Evolutionary conservation across 306 rosid genomes (phyloP).

Genomic region (Bauhinia variegata): DNA sequence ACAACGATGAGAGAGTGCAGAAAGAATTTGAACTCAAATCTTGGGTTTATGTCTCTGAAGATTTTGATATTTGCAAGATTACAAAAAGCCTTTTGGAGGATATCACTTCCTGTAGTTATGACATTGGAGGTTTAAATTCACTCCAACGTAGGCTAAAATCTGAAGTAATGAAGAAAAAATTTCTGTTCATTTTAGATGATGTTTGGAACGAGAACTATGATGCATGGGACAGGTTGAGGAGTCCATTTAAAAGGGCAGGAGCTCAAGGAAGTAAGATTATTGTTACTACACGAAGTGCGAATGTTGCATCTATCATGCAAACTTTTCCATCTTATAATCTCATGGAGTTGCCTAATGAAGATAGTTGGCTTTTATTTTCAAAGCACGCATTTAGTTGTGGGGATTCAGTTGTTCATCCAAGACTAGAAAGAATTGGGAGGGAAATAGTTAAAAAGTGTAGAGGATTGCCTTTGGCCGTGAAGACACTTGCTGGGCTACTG

Average conservation of each 20-base stretch:
- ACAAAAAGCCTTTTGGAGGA: slow-evolving; percentile 33
- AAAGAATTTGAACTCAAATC: slow-evolving; percentile 22
- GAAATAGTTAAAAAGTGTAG: slow-evolving; percentile 46
- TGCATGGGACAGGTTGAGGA: slow-evolving; percentile 4
- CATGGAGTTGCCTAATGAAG: slow-evolving; percentile 2
- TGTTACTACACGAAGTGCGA: slow-evolving; percentile 38
- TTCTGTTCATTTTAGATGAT: slow-evolving; percentile 37
- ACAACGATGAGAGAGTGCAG: slow-evolving; percentile 26
- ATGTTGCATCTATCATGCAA: slow-evolving; percentile 6
- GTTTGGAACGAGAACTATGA: slow-evolving; percentile 35
- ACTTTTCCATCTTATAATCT: slow-evolving; percentile 14
- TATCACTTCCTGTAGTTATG: neutral
- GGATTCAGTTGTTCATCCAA: slow-evolving; percentile 14
- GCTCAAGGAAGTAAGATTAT: slow-evolving; percentile 40
- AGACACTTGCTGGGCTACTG: slow-evolving; percentile 49
- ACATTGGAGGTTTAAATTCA: neutral
- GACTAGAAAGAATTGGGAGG: slow-evolving; percentile 35
- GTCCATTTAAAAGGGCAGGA: slow-evolving; percentile 27
- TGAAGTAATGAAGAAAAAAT: slow-evolving; percentile 1
- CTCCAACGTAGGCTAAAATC: slow-evolving; percentile 8
- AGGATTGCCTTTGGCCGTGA: slow-evolving; percentile 50
- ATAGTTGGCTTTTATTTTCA: slow-evolving; percentile 35
- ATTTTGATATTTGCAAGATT: slow-evolving; percentile 21
- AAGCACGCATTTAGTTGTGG: slow-evolving; percentile 30
- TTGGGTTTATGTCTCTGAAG: slow-evolving; percentile 43